Percentiles rank a stretch among this genome's conserved stretches.
These are phyloP conservation scores for Centaurea solstitialis DNA, from an alignment of 129 eudicot genomes.

Conservation along the genomic window DNA sequence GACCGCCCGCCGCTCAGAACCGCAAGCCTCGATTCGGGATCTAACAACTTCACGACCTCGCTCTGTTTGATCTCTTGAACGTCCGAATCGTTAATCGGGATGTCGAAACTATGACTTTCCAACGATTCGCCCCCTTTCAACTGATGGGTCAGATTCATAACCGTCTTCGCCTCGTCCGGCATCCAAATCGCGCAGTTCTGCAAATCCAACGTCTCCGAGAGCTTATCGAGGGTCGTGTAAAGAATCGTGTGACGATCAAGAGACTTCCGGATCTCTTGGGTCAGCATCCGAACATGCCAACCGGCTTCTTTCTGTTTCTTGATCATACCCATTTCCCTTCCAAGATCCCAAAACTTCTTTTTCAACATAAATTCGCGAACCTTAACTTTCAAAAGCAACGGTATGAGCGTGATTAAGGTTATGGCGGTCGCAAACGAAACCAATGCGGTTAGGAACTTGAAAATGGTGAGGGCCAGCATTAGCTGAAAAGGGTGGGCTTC, in stretches of 20 bases:
- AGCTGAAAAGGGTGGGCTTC: constrained; percentile 78
- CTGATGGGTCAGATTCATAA: constrained; percentile 72
- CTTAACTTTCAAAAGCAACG: constrained; percentile 70
- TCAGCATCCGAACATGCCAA: constrained; percentile 85
- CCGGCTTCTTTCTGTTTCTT: constrained; percentile 70
- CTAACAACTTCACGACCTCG: constrained; percentile 56
- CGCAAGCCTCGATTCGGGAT: constrained; percentile 54
- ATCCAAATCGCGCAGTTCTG: constrained; percentile 85
- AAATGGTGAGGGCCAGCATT: constrained; percentile 73
- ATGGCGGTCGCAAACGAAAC: constrained; percentile 91
- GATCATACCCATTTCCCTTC: constrained; percentile 78
- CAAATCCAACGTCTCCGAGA: constrained; percentile 66
- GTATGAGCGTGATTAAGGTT: constrained; percentile 68
- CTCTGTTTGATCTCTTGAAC: constrained; percentile 55
- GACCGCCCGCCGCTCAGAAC: constrained; percentile 54
- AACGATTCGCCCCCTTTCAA: constrained; percentile 40
- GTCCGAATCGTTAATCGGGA: constrained; percentile 54
- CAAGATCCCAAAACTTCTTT: constrained; percentile 78
- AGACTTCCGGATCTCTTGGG: constrained; percentile 77
- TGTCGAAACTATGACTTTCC: constrained; percentile 9
- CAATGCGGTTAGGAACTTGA: constrained; percentile 78
- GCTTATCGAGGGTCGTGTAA: constrained; percentile 79
- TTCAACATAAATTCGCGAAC: constrained; percentile 80
- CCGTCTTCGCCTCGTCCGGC: constrained; percentile 63
- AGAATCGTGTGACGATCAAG: constrained; percentile 77